A percentile compares a stretch with the other conserved stretches of the same genome.
Evolutionary conservation across 2,329 filamentous ascomycete genomes (phyloP).

Genomic region (Phaeomoniella chlamydospora): DNA sequence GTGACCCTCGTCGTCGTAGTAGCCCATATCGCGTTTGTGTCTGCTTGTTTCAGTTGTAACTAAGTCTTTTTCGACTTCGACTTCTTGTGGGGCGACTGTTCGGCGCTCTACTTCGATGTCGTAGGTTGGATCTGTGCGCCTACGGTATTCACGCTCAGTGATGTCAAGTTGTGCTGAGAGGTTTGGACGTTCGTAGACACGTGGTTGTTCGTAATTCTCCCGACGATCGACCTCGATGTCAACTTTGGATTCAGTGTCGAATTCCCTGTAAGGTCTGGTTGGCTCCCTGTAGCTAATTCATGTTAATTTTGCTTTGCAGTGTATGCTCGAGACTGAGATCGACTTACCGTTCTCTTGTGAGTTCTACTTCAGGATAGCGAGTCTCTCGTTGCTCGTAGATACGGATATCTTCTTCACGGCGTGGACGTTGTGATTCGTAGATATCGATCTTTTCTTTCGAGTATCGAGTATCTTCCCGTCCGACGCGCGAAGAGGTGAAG

Average conservation of each 20-base stretch:
- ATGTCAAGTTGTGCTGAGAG: conserved; percentile 35
- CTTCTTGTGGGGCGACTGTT: conserved; percentile 28
- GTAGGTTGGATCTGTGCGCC: conserved; percentile 41
- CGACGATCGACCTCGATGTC: conserved; percentile 27
- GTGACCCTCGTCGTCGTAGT: conserved; percentile 66
- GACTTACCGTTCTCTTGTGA: conserved; percentile 36
- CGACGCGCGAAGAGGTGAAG: conserved; percentile 70
- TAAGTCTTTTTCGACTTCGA: conserved; percentile 35
- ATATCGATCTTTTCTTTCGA: conserved; percentile 78
- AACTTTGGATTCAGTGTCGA: conserved; percentile 16
- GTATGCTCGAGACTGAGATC: no score
- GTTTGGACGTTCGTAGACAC: conserved; percentile 23
- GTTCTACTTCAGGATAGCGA: conserved; percentile 32
- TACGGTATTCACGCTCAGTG: conserved; percentile 50
- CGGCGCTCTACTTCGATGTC: conserved; percentile 29
- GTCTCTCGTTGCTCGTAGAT: conserved; percentile 20
- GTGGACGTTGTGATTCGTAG: conserved; percentile 63
- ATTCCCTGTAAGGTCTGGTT: conserved; percentile 29
- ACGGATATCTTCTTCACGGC: conserved; percentile 32
- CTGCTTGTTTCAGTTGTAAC: conserved; percentile 30
- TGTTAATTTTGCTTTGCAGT: no score
- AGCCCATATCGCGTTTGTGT: conserved; percentile 51
- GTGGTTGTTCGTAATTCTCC: conserved; percentile 14
- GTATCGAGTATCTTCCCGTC: conserved; percentile 93
- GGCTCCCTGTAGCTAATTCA: conserved; percentile 44